Conservation (phyloP, 306 rosid species). For the Albizia julibrissin region DNA sequence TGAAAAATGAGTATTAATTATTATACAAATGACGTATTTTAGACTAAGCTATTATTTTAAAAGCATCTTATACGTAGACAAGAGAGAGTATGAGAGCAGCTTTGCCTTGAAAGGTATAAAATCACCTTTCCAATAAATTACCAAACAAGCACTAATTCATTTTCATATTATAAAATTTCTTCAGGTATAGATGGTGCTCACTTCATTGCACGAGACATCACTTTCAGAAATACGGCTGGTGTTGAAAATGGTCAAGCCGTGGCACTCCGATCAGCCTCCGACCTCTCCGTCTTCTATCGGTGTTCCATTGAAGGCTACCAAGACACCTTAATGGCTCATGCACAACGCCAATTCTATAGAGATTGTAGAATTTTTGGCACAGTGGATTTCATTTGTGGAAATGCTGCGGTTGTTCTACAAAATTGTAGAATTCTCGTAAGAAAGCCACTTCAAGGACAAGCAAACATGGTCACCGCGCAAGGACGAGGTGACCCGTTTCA, state of each 20-base stretch:
- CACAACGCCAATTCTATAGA: constrained; percentile 57
- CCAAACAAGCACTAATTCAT: too few relatives aligned
- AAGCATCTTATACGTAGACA: too few relatives aligned
- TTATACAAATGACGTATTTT: too few relatives aligned
- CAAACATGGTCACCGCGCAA: constrained; percentile 74
- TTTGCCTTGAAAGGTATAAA: too few relatives aligned
- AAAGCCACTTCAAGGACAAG: constrained; percentile 75
- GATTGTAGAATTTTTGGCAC: constrained; percentile 77
- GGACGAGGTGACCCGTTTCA: constrained; percentile 45
- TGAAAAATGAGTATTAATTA: too few relatives aligned
- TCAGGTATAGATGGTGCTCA: constrained; percentile 72
- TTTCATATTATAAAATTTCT: neutral
- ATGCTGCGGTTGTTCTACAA: too few relatives aligned
- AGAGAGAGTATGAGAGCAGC: too few relatives aligned
- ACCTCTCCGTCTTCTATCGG: constrained; percentile 70
- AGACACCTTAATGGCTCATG: constrained; percentile 59
- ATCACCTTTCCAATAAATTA: too few relatives aligned
- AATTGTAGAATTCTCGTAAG: too few relatives aligned
- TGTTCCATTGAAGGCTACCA: constrained; percentile 77
- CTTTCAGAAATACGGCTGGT: constrained; percentile 74
- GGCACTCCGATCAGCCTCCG: constrained; percentile 80
- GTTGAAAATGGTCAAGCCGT: constrained; percentile 75
- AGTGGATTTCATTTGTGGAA: constrained; percentile 57
- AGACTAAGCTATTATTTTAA: too few relatives aligned
- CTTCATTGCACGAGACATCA: constrained; percentile 74